Evolutionary conservation across 257 asterid species (phyloP).

Genomic region (Solanum pimpinellifolium): DNA sequence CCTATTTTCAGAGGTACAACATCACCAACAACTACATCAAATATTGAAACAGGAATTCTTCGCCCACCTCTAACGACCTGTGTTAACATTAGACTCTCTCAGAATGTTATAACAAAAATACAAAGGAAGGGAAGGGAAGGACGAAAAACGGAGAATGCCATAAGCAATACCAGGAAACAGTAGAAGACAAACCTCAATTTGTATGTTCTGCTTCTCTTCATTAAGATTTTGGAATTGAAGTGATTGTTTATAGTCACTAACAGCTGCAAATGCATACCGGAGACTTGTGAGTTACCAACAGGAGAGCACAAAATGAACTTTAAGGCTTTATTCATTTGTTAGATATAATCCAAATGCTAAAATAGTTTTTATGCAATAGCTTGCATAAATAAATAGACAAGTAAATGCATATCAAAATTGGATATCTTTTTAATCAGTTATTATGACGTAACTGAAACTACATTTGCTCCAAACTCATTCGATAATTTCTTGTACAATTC

Average conservation of each 20-base stretch:
- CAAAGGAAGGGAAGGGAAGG: neutral
- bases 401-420: neutral
- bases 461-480: neutral
- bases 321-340: neutral
- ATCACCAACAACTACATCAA: slow-evolving; percentile 90
- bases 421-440: neutral
- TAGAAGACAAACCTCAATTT: slow-evolving; percentile 59
- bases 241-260: slow-evolving; percentile 90
- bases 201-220: slow-evolving; percentile 95
- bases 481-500: neutral
- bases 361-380: neutral
- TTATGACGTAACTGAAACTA: neutral
- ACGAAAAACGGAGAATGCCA: neutral
- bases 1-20: slow-evolving; percentile 91
- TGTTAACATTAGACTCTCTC: slow-evolving; percentile 13
- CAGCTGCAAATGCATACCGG: slow-evolving; percentile 37
- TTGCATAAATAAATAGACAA: neutral
- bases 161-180: neutral
- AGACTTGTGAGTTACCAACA: neutral
- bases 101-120: neutral
- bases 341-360: neutral
- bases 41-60: slow-evolving; percentile 66
- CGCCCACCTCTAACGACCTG: slow-evolving; percentile 90
- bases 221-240: slow-evolving; percentile 91
- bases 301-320: neutral